Percentiles rank a stretch among this genome's conserved stretches.
phyloP scores from a whole-genome alignment of 2,329 filamentous ascomycete species.

The Sclerotinia borealis region DNA sequence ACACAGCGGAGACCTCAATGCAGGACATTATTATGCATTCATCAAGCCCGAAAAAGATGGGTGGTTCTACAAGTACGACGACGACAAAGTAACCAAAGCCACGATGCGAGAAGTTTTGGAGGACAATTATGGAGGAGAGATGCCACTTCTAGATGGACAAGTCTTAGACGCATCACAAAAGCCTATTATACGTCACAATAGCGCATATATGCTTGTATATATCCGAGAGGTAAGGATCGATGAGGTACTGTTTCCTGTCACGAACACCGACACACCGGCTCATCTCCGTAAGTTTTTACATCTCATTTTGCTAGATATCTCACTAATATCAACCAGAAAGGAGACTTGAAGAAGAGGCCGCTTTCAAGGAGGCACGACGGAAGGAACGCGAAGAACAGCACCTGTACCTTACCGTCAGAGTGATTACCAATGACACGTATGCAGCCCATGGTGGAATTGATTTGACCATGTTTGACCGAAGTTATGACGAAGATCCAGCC shows the following conservation, averaged over 20 bases:
- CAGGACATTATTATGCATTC: conserved; percentile 97
- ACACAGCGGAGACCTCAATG: conserved; percentile 93
- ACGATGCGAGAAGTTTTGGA: conserved; percentile 88
- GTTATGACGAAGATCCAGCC: conserved; percentile 51
- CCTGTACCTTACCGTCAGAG: conserved; percentile 78
- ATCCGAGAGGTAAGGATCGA: conserved; percentile 84
- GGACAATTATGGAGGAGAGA: conserved; percentile 90
- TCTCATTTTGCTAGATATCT: neutral
- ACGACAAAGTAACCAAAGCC: conserved; percentile 92
- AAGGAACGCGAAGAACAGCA: conserved; percentile 94
- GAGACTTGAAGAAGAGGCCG: conserved; percentile 76
- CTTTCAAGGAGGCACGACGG: conserved; percentile 64
- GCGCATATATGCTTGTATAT: conserved; percentile 98
- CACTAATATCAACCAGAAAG: conserved; percentile 45
- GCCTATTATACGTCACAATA: conserved; percentile 62
- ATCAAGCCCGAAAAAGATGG: conserved; percentile 90
- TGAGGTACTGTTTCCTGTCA: conserved; percentile 69
- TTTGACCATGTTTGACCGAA: conserved; percentile 62
- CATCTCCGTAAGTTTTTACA: conserved; percentile 61
- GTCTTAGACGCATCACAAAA: conserved; percentile 48
- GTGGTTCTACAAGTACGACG: conserved; percentile 94
- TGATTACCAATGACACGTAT: conserved; percentile 79
- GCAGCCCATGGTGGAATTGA: conserved; percentile 77
- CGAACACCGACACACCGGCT: conserved; percentile 69
- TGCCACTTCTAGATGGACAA: conserved; percentile 38